Base-by-base conservation (phyloP, 2,329 filamentous ascomycete species). In the Knoxdaviesia proteae region DNA sequence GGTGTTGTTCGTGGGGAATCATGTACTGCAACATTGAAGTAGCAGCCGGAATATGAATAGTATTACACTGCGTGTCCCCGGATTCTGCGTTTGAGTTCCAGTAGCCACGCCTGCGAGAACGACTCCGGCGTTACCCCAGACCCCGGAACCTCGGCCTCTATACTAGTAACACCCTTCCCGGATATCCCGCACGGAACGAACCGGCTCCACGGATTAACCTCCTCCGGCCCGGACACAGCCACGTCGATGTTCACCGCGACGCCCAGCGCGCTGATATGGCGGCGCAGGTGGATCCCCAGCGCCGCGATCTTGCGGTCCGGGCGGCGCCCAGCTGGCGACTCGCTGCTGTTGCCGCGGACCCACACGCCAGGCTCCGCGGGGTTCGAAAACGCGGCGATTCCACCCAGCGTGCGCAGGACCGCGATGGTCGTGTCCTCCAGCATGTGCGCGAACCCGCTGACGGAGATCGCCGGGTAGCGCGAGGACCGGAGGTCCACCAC, bases 151-250 rank as follows among this genome's bases (percentile, higher is more conserved):
- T 81, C 68, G 36, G 61, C 64, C 48, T 65, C 63, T 45, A 94
- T 67, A 55, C 74, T 87, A n/a, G 84, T 92, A 42, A 83, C 78
- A 46, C 69, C 66, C 61, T 81, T 83, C 30, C 80, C 87, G 47
- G 79, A 75, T 36, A 96, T 59, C 0, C 90, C 90, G 64, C 88
- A 96, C 9, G 86, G 80, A n/a, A 87, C 77, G 56, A 96, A 93
- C 47, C 87, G 69, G 38, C 58, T 57, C 71, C 71, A 75, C 1
- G 71, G 69, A 47, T 74, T 73, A 4, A 47, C 47, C 6, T 47
- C 47, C 42, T 57, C 54, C 39, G 47, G 38, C 0, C 63, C 64
- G 2, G 48, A 42, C 2, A 64, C 59, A 1, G 82, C 72, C 44
- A 78, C 74, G 49, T 63, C 61, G n/a, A 84, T 61, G 65, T 93